Percentiles rank a stretch among this genome's conserved stretches.
Evolutionary conservation across 2,329 filamentous ascomycete genomes (phyloP).

Genomic region (Penicillium sp.): DNA sequence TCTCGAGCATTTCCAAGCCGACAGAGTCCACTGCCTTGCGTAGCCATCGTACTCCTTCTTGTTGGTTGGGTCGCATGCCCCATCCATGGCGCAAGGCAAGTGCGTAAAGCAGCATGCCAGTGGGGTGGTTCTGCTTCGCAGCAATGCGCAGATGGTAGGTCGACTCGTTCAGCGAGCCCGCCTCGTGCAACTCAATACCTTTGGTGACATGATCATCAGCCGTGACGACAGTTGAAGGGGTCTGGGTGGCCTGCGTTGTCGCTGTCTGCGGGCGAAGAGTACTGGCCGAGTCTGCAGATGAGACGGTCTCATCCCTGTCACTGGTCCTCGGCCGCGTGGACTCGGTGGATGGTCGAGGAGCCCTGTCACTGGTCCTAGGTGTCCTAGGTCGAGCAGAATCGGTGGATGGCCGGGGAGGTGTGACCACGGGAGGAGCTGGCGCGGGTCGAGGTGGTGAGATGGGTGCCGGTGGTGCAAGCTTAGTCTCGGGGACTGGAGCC

Average conservation of each 20-base stretch:
- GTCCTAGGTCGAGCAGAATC: slow-evolving; percentile 24
- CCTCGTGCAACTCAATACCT: slow-evolving; percentile 88
- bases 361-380: slow-evolving; percentile 37
- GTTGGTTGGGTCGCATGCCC: slow-evolving; percentile 93
- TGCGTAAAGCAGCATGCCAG: slow-evolving; percentile 94
- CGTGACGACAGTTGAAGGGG: slow-evolving; percentile 39
- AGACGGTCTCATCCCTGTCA: slow-evolving; percentile 54
- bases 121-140: slow-evolving; percentile 82
- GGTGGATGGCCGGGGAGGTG: slow-evolving; percentile 21
- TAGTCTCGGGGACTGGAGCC: background rate
- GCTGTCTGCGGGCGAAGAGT: slow-evolving; percentile 56
- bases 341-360: slow-evolving; percentile 21
- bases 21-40: slow-evolving; percentile 87
- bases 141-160: slow-evolving; percentile 95
- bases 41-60: slow-evolving; percentile 89
- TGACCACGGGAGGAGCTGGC: slow-evolving; percentile 13
- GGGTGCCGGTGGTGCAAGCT: slow-evolving; percentile 9
- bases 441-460: slow-evolving; percentile 22
- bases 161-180: slow-evolving; percentile 86
- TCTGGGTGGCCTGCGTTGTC: slow-evolving; percentile 36
- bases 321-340: slow-evolving; percentile 25
- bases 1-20: slow-evolving; percentile 80
- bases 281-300: slow-evolving; percentile 69
- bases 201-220: slow-evolving; percentile 88
- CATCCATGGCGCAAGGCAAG: slow-evolving; percentile 94